These are phyloP conservation scores for Canavalia ensiformis DNA, from an alignment of 306 rosid species.

Conservation along the genomic window DNA sequence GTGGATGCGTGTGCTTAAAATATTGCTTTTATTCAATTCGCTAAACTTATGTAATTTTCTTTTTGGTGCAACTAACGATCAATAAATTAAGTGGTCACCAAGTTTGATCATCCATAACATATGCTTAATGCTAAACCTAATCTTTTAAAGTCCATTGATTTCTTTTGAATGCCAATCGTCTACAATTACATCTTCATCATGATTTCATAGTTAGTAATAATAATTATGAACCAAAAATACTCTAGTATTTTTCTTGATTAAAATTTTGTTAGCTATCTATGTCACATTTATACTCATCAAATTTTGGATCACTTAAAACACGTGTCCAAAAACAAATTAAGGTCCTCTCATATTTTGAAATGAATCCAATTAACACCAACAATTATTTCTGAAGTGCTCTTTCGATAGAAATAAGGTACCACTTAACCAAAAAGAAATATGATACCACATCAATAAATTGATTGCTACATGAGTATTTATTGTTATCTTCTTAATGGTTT, in stretches of 20 bases:
- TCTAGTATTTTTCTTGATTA: background rate
- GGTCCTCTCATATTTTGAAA: background rate
- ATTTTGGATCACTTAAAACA: background rate
- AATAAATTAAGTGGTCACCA: conserved; percentile 19
- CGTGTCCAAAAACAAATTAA: background rate
- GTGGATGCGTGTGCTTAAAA: background rate
- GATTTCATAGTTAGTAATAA: background rate
- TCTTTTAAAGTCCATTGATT: background rate
- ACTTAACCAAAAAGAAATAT: background rate
- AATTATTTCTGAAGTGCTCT: background rate
- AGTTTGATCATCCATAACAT: conserved; percentile 24
- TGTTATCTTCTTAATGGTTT: background rate
- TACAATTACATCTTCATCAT: background rate
- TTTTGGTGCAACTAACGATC: conserved; percentile 48
- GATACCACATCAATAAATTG: background rate
- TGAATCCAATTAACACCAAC: background rate
- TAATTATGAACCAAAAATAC: background rate
- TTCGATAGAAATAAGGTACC: background rate
- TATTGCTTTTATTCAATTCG: background rate
- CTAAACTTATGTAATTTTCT: background rate
- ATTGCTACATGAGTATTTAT: background rate
- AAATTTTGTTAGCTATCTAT: background rate
- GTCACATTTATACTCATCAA: background rate
- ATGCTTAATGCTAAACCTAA: conserved; percentile 20
- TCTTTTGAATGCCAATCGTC: background rate